A percentile compares a stretch with the other conserved stretches of the same genome.
Evolutionary conservation across 345 rosid species (phyloP).

Genomic region (Salix koriyanagi): DNA sequence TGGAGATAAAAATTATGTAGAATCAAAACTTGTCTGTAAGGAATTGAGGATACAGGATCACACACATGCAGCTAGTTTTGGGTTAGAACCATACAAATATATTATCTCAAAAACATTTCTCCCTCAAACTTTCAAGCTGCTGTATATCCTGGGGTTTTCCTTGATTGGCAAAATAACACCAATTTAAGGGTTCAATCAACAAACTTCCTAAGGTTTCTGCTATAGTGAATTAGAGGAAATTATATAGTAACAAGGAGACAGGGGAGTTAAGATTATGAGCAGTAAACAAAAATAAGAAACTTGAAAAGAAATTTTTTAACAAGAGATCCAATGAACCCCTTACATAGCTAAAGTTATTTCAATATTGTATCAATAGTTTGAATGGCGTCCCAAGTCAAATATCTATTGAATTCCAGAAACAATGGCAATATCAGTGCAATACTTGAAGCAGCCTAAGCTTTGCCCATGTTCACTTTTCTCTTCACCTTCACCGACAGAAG

Average conservation of each 20-base stretch:
- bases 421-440: neutral
- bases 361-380: neutral
- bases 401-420: neutral
- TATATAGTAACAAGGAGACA: neutral
- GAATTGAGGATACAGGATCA: neutral
- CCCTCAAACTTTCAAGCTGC: neutral
- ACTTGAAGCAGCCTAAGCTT: neutral
- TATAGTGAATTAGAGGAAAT: neutral
- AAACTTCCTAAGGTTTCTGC: neutral
- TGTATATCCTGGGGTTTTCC: neutral
- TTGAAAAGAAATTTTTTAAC: neutral
- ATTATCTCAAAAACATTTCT: neutral
- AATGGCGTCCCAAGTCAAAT: neutral
- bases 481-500: neutral
- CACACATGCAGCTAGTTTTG: neutral
- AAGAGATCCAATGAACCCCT: neutral
- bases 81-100: neutral
- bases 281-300: neutral
- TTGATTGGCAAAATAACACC: neutral
- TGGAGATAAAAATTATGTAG: neutral
- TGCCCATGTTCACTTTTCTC: neutral
- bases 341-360: neutral
- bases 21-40: neutral
- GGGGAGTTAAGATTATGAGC: neutral
- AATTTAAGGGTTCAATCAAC: neutral